These are phyloP conservation scores for Moelleriella libera DNA, from an alignment of 2,329 filamentous ascomycete genomes.

Conservation along the genomic window DNA sequence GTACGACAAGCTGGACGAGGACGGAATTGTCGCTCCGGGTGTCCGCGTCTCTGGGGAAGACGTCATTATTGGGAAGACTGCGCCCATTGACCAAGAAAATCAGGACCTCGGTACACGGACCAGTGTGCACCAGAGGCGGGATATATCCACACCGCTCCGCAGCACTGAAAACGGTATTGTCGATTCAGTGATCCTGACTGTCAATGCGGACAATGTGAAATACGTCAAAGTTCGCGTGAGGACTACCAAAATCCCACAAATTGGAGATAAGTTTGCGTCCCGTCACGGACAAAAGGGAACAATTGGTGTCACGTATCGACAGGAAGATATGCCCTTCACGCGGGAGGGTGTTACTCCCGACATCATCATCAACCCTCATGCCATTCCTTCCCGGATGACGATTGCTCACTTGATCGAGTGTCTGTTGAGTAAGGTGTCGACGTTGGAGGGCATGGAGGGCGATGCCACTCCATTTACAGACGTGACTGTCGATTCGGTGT, in stretches of 20 bases:
- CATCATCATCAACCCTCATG: conserved; percentile 97
- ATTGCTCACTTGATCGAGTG: conserved; percentile 99
- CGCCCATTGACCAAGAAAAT: conserved; percentile 81
- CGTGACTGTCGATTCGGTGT: conserved; percentile 89
- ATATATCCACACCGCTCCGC: conserved; percentile 86
- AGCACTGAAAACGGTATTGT: conserved; percentile 96
- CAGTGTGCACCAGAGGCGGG: conserved; percentile 79
- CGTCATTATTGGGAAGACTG: conserved; percentile 98
- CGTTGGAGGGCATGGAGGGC: conserved; percentile 86
- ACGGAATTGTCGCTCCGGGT: conserved; percentile 87
- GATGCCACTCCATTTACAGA: conserved; percentile 97
- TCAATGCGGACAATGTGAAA: conserved; percentile 83
- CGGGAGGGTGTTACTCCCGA: conserved; percentile 84
- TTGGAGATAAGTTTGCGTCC: conserved; percentile 98
- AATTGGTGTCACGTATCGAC: conserved; percentile 93
- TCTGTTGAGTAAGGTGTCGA: conserved; percentile 88
- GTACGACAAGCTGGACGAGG: conserved; percentile 94
- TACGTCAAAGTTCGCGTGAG: conserved; percentile 97
- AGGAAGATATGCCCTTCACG: conserved; percentile 98
- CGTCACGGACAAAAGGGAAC: conserved; percentile 99
- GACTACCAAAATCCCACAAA: conserved; percentile 96
- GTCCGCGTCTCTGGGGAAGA: conserved; percentile 93
- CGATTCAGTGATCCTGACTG: conserved; percentile 85
- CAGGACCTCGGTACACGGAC: conserved; percentile 90
- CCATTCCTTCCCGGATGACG: conserved; percentile 99